Evolutionary conservation across 805 yeast genomes (phyloP).

Genomic region (Jamesozyma rosinii): DNA sequence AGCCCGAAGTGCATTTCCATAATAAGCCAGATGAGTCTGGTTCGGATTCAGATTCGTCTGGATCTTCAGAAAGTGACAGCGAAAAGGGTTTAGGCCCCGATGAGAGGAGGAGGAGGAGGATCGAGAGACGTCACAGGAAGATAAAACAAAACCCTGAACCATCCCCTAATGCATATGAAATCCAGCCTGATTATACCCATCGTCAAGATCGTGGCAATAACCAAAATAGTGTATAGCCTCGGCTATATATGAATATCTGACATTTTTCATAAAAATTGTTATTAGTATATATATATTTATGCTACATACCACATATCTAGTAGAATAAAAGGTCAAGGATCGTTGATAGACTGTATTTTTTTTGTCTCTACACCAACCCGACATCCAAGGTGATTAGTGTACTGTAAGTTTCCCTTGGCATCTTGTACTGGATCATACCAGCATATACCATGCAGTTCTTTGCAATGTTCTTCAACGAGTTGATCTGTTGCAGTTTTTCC

Average conservation of each 20-base stretch:
- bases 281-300: background rate
- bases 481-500: conserved; percentile 45
- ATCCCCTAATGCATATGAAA: conserved; percentile 79
- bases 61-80: conserved; percentile 34
- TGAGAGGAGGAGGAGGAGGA: conserved; percentile 28
- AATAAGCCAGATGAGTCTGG: conserved; percentile 16
- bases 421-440: conserved; percentile 85
- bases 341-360: too few species aligned
- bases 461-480: conserved; percentile 52
- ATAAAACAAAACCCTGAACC: conserved; percentile 23
- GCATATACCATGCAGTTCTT: conserved; percentile 89
- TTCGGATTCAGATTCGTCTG: conserved; percentile 19
- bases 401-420: conserved; percentile 78
- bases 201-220: conserved; percentile 7
- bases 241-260: background rate
- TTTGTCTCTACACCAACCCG: conserved; percentile 15
- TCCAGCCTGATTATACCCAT: conserved; percentile 57
- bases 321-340: background rate
- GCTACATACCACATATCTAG: background rate
- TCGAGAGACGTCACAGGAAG: conserved; percentile 29
- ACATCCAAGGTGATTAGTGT: conserved; percentile 57
- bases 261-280: background rate
- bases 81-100: conserved; percentile 28
- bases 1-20: conserved; percentile 5
- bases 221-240: background rate